phyloP scores from a whole-genome alignment of 179 eudicot genomes.

The Gypsophila paniculata region DNA sequence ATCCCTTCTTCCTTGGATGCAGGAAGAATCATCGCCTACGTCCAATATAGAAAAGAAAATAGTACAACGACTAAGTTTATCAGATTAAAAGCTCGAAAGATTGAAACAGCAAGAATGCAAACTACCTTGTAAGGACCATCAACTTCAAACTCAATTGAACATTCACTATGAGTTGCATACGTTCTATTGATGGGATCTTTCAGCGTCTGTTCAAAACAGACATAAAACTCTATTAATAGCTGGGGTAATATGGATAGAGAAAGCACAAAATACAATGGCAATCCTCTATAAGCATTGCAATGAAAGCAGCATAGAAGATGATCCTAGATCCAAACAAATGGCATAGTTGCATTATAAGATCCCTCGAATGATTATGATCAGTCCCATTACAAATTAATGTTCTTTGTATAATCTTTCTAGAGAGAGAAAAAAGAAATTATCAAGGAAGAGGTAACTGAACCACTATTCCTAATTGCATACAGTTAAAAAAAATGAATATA shows the following conservation, averaged over 20 bases:
- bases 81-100: slow-evolving; percentile 1
- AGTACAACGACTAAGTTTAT: background rate
- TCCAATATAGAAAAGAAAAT: slow-evolving; percentile 24
- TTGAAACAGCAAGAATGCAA: slow-evolving; percentile 10
- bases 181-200: slow-evolving; percentile 75
- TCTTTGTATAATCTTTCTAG: background rate
- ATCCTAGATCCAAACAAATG: slow-evolving; percentile 5
- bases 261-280: background rate
- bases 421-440: background rate
- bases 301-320: background rate
- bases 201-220: slow-evolving; percentile 59
- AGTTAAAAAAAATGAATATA: background rate
- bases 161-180: slow-evolving; percentile 84
- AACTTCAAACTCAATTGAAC: slow-evolving; percentile 99
- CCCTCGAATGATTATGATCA: background rate
- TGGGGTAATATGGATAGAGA: background rate
- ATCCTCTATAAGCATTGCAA: background rate
- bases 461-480: background rate
- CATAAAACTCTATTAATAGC: slow-evolving; percentile 15
- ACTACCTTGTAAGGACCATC: slow-evolving; percentile 98
- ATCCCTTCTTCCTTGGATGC: slow-evolving; percentile 99
- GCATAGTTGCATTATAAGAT: background rate
- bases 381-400: background rate
- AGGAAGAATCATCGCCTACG: slow-evolving; percentile 95
- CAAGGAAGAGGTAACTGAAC: background rate